Percentiles rank a stretch among this genome's conserved stretches.
These are phyloP conservation scores for Drechslerella dactyloides DNA, from an alignment of 2,329 filamentous ascomycete species.

Conservation along the genomic window DNA sequence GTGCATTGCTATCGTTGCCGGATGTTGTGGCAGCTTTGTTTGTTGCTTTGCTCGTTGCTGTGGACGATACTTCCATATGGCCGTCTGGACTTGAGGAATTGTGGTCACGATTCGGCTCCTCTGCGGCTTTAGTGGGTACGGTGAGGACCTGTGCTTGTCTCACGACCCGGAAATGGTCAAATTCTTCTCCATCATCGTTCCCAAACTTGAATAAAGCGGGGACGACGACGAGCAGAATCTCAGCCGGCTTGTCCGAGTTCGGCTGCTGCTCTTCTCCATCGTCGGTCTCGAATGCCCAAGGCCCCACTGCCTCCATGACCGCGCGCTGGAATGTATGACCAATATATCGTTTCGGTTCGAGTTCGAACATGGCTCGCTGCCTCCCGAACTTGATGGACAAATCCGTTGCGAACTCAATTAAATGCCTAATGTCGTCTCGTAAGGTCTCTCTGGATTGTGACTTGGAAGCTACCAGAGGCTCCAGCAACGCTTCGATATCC, in stretches of 20 bases:
- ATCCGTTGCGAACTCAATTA: conserved; percentile 31
- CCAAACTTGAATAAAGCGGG: conserved; percentile 48
- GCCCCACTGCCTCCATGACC: conserved; percentile 33
- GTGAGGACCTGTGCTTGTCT: conserved; percentile 29
- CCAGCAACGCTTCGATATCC: conserved; percentile 35
- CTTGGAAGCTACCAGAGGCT: conserved; percentile 18
- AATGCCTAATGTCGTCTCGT: conserved; percentile 16
- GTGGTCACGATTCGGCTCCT: not conserved
- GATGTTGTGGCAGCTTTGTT: not conserved
- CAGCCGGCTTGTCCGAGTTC: conserved; percentile 1
- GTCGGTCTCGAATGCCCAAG: conserved; percentile 28
- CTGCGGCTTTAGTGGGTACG: conserved; percentile 17
- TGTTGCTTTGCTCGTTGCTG: conserved; percentile 6
- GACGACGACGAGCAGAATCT: conserved; percentile 34
- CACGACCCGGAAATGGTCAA: conserved; percentile 30
- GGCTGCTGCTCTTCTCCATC: conserved; percentile 25
- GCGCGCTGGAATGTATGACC: conserved; percentile 18
- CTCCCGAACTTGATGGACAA: conserved; percentile 35
- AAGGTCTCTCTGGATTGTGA: conserved; percentile 16
- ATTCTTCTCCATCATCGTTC: conserved; percentile 48
- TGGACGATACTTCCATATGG: conserved; percentile 4
- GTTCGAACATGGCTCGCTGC: conserved; percentile 48
- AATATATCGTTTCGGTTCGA: conserved; percentile 38
- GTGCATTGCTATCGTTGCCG: not conserved
- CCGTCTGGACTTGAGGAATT: not conserved